phyloP scores from a whole-genome alignment of 78 protist genomes.

The Dictyostelium purpureum region DNA sequence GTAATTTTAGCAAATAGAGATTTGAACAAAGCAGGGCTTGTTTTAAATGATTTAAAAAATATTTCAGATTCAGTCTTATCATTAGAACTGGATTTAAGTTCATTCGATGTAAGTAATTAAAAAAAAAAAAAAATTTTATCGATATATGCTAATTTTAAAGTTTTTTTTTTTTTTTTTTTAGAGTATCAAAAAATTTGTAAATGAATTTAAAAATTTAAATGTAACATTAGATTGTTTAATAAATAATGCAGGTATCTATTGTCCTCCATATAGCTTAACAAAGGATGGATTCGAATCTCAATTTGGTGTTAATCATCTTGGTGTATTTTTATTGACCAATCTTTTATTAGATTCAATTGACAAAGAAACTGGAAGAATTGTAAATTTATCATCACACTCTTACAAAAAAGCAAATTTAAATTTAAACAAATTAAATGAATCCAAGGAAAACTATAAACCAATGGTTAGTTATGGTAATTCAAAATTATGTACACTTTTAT shows the following conservation, averaged over 20 bases:
- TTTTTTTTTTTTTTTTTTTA: not conserved
- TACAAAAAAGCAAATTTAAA: not conserved
- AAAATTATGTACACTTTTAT: slow-evolving; percentile 26
- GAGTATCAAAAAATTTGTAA: slow-evolving; percentile 44
- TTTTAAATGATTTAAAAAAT: not conserved
- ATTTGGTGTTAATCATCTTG: slow-evolving; percentile 50
- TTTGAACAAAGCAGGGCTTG: not conserved
- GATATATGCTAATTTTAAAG: not conserved
- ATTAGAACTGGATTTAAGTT: slow-evolving; percentile 22
- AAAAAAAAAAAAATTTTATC: not conserved
- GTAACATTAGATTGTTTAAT: slow-evolving; percentile 21
- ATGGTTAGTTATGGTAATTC: not conserved
- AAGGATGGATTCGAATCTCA: slow-evolving; percentile 28
- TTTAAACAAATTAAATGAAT: slow-evolving; percentile 15
- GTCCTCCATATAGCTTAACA: not conserved
- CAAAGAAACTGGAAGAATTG: slow-evolving; percentile 37
- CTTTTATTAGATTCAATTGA: not conserved
- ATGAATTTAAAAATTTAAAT: not conserved
- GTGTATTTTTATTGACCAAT: slow-evolving; percentile 53
- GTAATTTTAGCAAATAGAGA: slow-evolving; percentile 24
- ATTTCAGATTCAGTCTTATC: not conserved
- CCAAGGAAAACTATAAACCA: not conserved
- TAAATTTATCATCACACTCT: not conserved
- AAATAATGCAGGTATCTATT: slow-evolving; percentile 46
- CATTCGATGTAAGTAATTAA: not conserved